A percentile compares a stretch with the other conserved stretches of the same genome.
phyloP scores from a whole-genome alignment of 345 rosid genomes.

The Hypericum perforatum region DNA sequence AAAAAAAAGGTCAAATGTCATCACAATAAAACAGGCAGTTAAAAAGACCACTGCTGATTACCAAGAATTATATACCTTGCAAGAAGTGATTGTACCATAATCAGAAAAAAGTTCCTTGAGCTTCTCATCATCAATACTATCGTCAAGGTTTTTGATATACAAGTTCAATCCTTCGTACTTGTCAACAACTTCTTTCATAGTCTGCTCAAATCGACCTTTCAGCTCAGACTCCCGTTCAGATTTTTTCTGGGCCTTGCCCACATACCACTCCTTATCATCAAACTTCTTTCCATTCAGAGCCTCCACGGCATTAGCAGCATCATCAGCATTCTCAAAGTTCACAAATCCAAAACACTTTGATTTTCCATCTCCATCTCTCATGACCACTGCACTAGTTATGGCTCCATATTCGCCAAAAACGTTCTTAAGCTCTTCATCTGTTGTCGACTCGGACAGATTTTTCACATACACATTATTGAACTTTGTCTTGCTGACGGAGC shows the following conservation, averaged over 20 bases:
- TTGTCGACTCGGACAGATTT: conserved; percentile 3
- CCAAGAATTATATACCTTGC: conserved; percentile 1
- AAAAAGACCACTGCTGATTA: too few species aligned
- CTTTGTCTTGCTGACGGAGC: neutral
- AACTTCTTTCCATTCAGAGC: conserved; percentile 13
- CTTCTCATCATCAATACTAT: conserved; percentile 9
- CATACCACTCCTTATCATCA: conserved; percentile 19
- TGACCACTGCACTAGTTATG: conserved; percentile 9
- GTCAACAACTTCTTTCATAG: conserved; percentile 4
- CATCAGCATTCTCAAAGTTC: conserved; percentile 15
- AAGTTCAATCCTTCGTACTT: conserved; percentile 8
- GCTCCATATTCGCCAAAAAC: conserved; percentile 7
- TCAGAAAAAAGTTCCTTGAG: conserved; percentile 10
- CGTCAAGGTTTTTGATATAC: conserved; percentile 11
- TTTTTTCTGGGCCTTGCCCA: conserved; percentile 16
- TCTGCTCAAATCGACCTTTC: conserved; percentile 14
- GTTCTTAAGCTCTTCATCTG: neutral
- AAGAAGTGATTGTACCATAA: conserved; percentile 9
- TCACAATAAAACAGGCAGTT: too few species aligned
- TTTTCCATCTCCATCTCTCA: conserved; percentile 14
- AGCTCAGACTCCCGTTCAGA: conserved; percentile 16
- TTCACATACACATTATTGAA: neutral
- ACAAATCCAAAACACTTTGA: conserved; percentile 18
- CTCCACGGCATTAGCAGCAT: conserved; percentile 14
- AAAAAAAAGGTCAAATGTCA: too few species aligned